A percentile compares a stretch with the other conserved stretches of the same genome.
phyloP scores from a whole-genome alignment of 2,329 filamentous ascomycete genomes.

The Penicillium sp. region DNA sequence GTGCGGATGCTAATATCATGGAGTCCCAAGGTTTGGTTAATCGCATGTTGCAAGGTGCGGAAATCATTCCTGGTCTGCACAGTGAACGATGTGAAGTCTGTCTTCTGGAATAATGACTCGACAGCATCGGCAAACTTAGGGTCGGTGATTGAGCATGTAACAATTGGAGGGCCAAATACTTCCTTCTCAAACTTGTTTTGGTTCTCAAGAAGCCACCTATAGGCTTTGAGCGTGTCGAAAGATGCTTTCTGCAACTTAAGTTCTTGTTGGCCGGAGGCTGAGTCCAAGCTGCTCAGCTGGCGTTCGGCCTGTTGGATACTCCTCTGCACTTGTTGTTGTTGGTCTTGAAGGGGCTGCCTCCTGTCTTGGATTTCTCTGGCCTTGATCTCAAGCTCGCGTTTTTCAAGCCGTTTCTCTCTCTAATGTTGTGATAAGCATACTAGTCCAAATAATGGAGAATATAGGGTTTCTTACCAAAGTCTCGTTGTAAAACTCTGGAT shows the following conservation, averaged over 20 bases:
- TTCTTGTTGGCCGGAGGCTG: conserved; percentile 71
- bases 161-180: conserved; percentile 76
- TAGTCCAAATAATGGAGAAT: neutral
- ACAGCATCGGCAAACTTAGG: conserved; percentile 62
- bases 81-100: conserved; percentile 65
- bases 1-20: conserved; percentile 71
- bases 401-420: conserved; percentile 55
- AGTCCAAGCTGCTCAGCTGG: conserved; percentile 64
- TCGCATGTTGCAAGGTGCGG: conserved; percentile 64
- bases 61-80: conserved; percentile 75
- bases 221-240: conserved; percentile 66
- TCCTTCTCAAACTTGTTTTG: conserved; percentile 67
- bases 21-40: conserved; percentile 64
- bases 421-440: conserved; percentile 36
- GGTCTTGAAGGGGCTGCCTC: conserved; percentile 30
- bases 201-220: conserved; percentile 79
- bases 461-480: conserved; percentile 60
- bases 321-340: conserved; percentile 37
- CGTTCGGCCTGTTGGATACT: conserved; percentile 45
- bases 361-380: conserved; percentile 46
- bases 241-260: conserved; percentile 62
- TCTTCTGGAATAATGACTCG: conserved; percentile 56
- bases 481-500: conserved; percentile 68
- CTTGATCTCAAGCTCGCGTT: conserved; percentile 39
- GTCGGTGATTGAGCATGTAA: conserved; percentile 77